Evolutionary conservation across 176 grass and related monocot genomes (phyloP).

Genomic region (Oryza officinalis): DNA sequence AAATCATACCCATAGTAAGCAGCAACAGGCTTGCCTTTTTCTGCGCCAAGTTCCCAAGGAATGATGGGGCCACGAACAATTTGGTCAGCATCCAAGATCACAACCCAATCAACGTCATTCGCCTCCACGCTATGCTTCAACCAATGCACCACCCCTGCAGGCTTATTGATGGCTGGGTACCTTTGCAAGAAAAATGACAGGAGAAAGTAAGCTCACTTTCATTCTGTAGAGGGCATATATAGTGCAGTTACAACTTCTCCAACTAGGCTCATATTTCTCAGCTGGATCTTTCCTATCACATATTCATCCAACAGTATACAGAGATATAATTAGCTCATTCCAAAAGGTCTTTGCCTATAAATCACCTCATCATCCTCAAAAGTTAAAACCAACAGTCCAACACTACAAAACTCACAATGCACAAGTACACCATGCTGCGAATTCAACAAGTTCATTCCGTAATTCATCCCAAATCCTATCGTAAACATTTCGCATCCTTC

Average conservation of each 20-base stretch:
- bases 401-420: neutral
- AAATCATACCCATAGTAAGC: conserved; percentile 84
- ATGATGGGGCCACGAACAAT: conserved; percentile 85
- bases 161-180: conserved; percentile 98
- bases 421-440: neutral
- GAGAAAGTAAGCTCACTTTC: neutral
- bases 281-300: neutral
- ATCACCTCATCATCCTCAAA: neutral
- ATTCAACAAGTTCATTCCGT: neutral
- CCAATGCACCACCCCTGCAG: conserved; percentile 90
- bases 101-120: conserved; percentile 86
- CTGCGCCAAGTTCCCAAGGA: conserved; percentile 89
- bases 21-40: conserved; percentile 89
- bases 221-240: conserved; percentile 10
- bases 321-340: neutral
- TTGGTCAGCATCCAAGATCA: conserved; percentile 93
- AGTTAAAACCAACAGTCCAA: neutral
- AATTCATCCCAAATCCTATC: neutral
- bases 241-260: neutral
- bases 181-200: conserved; percentile 43
- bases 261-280: neutral
- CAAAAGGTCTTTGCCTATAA: neutral
- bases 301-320: neutral
- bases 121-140: conserved; percentile 83
- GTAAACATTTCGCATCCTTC: neutral